phyloP scores from a whole-genome alignment of 371 early-diverging fungal genomes.

The Mortierella sp. region DNA sequence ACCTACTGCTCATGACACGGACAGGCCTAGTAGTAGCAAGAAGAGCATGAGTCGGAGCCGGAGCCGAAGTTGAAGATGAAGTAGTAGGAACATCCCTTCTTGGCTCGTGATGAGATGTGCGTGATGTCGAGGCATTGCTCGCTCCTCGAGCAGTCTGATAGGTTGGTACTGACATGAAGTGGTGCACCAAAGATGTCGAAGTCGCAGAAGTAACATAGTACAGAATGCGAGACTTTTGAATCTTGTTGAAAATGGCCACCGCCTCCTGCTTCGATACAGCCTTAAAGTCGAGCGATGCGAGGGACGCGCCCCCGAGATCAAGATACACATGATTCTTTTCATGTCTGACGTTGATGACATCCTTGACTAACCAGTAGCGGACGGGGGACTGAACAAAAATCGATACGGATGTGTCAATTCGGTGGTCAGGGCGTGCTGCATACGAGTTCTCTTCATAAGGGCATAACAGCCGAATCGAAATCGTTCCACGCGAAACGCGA shows the following conservation, averaged over 20 bases:
- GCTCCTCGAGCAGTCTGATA: constrained; percentile 50
- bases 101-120: constrained; percentile 20
- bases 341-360: constrained; percentile 66
- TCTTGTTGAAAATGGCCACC: constrained; percentile 71
- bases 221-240: constrained; percentile 59
- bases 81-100: constrained; percentile 10
- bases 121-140: constrained; percentile 27
- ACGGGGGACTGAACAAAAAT: constrained; percentile 62
- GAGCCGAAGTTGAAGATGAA: constrained; percentile 8
- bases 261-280: constrained; percentile 76
- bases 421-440: background rate
- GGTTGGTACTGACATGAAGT: constrained; percentile 44
- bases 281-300: constrained; percentile 71
- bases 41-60: background rate
- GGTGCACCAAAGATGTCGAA: constrained; percentile 24
- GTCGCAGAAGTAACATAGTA: constrained; percentile 33
- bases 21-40: background rate
- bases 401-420: background rate
- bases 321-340: constrained; percentile 74
- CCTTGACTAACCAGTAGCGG: constrained; percentile 70
- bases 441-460: background rate
- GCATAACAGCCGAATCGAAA: background rate
- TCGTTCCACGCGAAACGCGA: too few species aligned
- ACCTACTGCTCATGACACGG: constrained; percentile 22
- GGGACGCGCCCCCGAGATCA: constrained; percentile 64